phyloP scores from a whole-genome alignment of 441 rosid species.

The Gossypium gossypioides region DNA sequence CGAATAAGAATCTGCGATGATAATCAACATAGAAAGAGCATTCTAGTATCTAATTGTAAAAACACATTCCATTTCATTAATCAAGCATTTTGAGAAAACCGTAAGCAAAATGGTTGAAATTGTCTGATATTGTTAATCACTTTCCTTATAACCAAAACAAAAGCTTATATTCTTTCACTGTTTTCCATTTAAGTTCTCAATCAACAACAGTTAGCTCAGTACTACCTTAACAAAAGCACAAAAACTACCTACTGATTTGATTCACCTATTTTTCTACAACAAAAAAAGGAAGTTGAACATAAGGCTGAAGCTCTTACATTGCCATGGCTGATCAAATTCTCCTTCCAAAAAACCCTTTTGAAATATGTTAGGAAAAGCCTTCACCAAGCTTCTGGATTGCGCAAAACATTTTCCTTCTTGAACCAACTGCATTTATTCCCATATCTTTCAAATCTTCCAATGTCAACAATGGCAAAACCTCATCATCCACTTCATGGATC shows the following conservation, averaged over 20 bases:
- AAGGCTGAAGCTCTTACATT: conserved; percentile 35
- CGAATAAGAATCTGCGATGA: neutral
- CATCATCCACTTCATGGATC: conserved; percentile 92
- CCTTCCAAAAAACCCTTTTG: conserved; percentile 2
- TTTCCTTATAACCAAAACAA: conserved; percentile 5
- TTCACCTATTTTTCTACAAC: conserved; percentile 11
- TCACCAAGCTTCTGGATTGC: conserved; percentile 80
- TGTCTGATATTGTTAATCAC: conserved; percentile 8
- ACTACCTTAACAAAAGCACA: conserved; percentile 6
- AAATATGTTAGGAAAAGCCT: conserved; percentile 54
- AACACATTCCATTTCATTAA: neutral
- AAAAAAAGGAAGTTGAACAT: conserved; percentile 48
- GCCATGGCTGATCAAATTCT: conserved; percentile 27
- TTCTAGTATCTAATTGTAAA: neutral
- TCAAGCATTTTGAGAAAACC: conserved; percentile 21
- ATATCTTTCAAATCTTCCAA: conserved; percentile 95
- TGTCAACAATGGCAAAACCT: conserved; percentile 82
- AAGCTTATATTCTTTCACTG: conserved; percentile 38
- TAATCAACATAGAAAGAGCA: conserved; percentile 15
- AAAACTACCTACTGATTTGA: conserved; percentile 17
- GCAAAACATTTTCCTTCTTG: conserved; percentile 82
- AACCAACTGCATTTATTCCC: conserved; percentile 94
- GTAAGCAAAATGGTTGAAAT: neutral
- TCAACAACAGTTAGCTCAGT: conserved; percentile 9
- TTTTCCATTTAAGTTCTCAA: conserved; percentile 15